Evolutionary conservation across 257 asterid genomes (phyloP), one percentile per base, ranked within the genome.

Genomic region (Solanum lycopersicoides): DNA sequence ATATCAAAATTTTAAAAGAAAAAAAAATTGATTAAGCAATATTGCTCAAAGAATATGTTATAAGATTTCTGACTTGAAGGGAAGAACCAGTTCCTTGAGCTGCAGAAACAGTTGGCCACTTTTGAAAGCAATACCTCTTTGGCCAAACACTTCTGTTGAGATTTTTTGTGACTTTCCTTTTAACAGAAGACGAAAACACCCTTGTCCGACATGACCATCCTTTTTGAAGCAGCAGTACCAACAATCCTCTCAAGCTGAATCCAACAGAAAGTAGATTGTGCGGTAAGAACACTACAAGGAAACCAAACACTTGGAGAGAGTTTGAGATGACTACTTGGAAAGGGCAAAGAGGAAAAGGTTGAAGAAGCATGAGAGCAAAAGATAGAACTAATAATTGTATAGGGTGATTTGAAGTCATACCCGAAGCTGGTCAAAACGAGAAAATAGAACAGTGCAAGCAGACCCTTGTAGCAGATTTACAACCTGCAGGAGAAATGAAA

Each of bases 201-300:
- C 89, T 95, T 94, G 66, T 95, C 98, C 6, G 99, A 93, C n/a
- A 91, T 80, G 71, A 90, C 89, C 99, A 95, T 97, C 93, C 96
- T 92, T 90, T 95, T 95, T 11, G 99, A 95, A 74, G 96, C 92
- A 66, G 93, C 63, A 41, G 98, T 91, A 30, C 99, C 98, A 86
- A 95, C 98, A 87, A 95, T 89, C 89, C 99, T 93, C 93, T 96
- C 99, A 42, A 97, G 96, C 99, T n/a, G 91, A 82, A 86, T 28
- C 79, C 56, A 66, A 45, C 66, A 44, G 53, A 45, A 47, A 71
- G 83, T 30, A 69, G 50, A 47, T 20, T 32, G 45, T 11, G 3
- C 42, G 18, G 42, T 28, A 85, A 37, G 83, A 72, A 12, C 44
- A 47, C 23, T 13, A 50, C 56, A 14, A 72, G 23, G 66, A 47